Evolutionary conservation across 108 stramenopile species (phyloP).

Genomic region (Pseudonitzschia multiseries): DNA sequence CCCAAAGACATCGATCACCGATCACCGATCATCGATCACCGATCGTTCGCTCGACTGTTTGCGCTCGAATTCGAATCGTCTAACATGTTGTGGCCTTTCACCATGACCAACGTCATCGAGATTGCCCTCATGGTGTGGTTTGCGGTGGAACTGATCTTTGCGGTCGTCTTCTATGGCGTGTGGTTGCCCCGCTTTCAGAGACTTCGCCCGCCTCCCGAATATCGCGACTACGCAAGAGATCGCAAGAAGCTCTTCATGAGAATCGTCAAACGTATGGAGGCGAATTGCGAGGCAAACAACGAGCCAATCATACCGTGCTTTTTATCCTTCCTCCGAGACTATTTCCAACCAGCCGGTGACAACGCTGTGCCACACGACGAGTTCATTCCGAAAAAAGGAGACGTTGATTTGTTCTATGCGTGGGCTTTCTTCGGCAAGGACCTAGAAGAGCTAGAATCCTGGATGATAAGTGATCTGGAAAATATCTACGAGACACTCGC

Average conservation of each 20-base stretch:
- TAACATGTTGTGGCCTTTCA: neutral
- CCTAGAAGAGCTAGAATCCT: slow-evolving; percentile 27
- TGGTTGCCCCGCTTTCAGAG: slow-evolving; percentile 8
- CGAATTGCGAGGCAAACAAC: slow-evolving; percentile 18
- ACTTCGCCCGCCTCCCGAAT: slow-evolving; percentile 5
- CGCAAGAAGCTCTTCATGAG: slow-evolving; percentile 34
- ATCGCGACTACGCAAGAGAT: slow-evolving; percentile 38
- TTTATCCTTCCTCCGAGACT: slow-evolving; percentile 26
- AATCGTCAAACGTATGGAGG: slow-evolving; percentile 46
- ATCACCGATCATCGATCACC: too few relatives aligned
- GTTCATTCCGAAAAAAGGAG: slow-evolving; percentile 38
- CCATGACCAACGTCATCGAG: neutral
- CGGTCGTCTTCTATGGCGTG: neutral
- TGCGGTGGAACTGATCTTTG: slow-evolving; percentile 2
- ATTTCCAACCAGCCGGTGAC: slow-evolving; percentile 29
- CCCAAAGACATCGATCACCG: too few relatives aligned
- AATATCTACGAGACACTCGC: slow-evolving; percentile 43
- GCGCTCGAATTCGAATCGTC: neutral
- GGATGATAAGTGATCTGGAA: slow-evolving; percentile 36
- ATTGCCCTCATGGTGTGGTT: neutral
- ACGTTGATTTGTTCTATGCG: slow-evolving; percentile 67
- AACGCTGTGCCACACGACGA: slow-evolving; percentile 5
- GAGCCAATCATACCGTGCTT: slow-evolving; percentile 6
- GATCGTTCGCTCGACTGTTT: too few relatives aligned
- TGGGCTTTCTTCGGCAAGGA: slow-evolving; percentile 81